phyloP scores from a whole-genome alignment of 1,284 basidiomycete genomes.

The Vanrija humicola region DNA sequence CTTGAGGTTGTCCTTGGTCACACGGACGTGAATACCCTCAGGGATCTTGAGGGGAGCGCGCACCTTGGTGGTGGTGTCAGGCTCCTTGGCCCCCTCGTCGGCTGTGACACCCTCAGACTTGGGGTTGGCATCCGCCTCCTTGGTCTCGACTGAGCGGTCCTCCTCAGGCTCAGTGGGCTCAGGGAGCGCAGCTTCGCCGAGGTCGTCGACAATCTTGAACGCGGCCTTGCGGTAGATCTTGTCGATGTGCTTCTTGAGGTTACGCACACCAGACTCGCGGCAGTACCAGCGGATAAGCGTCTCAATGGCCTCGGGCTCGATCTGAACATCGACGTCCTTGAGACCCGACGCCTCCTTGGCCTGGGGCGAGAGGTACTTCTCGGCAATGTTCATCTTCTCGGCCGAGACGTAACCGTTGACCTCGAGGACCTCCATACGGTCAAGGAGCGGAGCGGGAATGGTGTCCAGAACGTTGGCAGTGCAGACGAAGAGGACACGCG shows the following conservation, averaged over 20 bases:
- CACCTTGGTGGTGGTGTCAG: constrained; percentile 60
- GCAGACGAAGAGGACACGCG: constrained; percentile 94
- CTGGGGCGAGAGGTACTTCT: constrained; percentile 87
- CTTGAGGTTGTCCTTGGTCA: constrained; percentile 82
- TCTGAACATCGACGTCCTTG: constrained; percentile 71
- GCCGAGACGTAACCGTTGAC: constrained; percentile 95
- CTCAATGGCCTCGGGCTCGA: constrained; percentile 78
- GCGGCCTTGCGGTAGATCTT: constrained; percentile 99
- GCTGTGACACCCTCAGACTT: constrained; percentile 46
- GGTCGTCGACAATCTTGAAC: constrained; percentile 82
- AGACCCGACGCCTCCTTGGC: constrained; percentile 89
- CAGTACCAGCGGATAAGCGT: constrained; percentile 94
- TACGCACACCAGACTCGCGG: constrained; percentile 91
- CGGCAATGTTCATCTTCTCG: constrained; percentile 91
- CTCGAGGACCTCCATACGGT: constrained; percentile 97
- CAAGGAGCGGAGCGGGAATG: constrained; percentile 91
- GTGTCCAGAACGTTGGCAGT: constrained; percentile 94
- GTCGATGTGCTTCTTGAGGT: constrained; percentile 92
- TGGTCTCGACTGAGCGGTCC: constrained; percentile 15
- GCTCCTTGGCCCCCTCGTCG: constrained; percentile 30
- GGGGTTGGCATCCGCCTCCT: constrained; percentile 48
- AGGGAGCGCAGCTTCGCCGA: constrained; percentile 83
- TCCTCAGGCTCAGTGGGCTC: constrained; percentile 52
- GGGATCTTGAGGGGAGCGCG: constrained; percentile 81
- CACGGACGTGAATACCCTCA: constrained; percentile 68